Base-by-base conservation (phyloP, 305 asterid species). In the Rubia tinctorum region DNA sequence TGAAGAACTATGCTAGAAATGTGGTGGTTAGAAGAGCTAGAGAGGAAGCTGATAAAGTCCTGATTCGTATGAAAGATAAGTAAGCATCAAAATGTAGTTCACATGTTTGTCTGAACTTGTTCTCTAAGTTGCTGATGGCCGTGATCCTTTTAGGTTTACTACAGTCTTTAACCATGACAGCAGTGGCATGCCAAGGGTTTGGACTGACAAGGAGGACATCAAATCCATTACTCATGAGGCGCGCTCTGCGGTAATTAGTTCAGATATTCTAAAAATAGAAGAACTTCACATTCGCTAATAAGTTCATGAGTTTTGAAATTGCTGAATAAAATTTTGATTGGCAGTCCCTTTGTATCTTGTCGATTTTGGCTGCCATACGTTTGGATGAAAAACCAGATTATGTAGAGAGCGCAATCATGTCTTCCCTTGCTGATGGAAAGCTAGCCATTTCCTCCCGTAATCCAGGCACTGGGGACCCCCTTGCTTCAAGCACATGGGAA, bases 171-270 rank as follows among this genome's bases (percentile, higher is more conserved):
- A 80, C 86, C 91, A 89, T 58, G 97, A 90, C 71, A 79, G 81
- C 25, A 90, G 88, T 77, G 80, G 81, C 45, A 73, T 90, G 77
- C 95, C 97, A 30, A 82, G 95, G 84, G 79, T 87, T 69, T 90
- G 97, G 97, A 90, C 97, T 2, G 93, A 92, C 78, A 87, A 87
- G 73, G 97, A 88, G 84, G 90, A 88, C 80, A 85, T 90, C 77
- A 80, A 55, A 80, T 83, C 88, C 71, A 87, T 90, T 64, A 82
- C 87, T 1, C 84, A 76, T 78, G 85, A 81, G 61, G 91, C 97
- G 40, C 84, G 89, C 66, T 73, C 80, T 66, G 92, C 80, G 87
- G 97, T 90, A 86, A 68, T 74, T 49, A n/a, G 66, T 40, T 18
- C 30, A 71, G 66, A 55, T 37, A 55, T 63, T 49, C 18, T n/a